Conservation (phyloP, 305 asterid species). For the Fraxinus sp. region DNA sequence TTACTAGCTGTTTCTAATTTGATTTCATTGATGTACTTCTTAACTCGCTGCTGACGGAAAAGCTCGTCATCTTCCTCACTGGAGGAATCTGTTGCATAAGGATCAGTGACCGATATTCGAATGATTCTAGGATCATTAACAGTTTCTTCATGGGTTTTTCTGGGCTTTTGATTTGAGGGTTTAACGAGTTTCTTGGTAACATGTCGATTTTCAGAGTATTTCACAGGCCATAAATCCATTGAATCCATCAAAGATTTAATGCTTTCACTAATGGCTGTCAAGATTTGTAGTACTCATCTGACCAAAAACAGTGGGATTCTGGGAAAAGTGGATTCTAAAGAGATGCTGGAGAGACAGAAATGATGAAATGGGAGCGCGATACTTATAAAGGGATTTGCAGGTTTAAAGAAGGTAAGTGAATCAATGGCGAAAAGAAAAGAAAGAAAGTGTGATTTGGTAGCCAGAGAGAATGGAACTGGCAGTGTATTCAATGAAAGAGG, state of each 20-base stretch:
- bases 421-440: not conserved
- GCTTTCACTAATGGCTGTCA: not conserved
- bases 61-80: slow-evolving; percentile 39
- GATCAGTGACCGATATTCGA: slow-evolving; percentile 41
- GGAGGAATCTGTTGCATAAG: slow-evolving; percentile 43
- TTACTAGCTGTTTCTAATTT: slow-evolving; percentile 14
- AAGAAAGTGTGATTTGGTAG: not conserved
- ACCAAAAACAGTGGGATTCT: not conserved
- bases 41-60: slow-evolving; percentile 34
- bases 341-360: not conserved
- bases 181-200: slow-evolving; percentile 26
- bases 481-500: not conserved
- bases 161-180: slow-evolving; percentile 11
- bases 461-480: not conserved
- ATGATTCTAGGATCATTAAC: slow-evolving; percentile 23
- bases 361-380: not conserved
- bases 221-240: slow-evolving; percentile 39
- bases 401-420: not conserved
- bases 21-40: slow-evolving; percentile 38
- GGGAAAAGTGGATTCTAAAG: not conserved
- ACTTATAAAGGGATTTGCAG: not conserved
- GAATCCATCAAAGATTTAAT: not conserved
- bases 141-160: not conserved
- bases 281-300: not conserved
- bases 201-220: slow-evolving; percentile 34